Percentiles rank a stretch among this genome's conserved stretches.
These are phyloP conservation scores for Ophiocordyceps robertsii DNA, from an alignment of 2,329 filamentous ascomycete species.

Conservation along the genomic window DNA sequence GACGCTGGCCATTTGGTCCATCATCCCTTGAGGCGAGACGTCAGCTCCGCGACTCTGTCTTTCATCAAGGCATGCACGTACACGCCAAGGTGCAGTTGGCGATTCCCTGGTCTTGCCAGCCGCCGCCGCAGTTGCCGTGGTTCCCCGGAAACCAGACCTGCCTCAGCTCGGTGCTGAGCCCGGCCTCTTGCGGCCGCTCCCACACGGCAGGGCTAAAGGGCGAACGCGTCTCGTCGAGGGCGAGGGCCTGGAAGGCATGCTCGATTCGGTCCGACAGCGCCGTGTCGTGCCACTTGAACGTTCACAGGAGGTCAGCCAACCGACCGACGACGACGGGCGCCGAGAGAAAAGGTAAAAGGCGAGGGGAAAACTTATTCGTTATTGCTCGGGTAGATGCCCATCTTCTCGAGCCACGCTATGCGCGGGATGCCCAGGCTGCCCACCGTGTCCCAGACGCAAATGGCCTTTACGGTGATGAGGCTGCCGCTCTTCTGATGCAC, in stretches of 20 bases:
- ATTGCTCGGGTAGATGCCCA: conserved; percentile 31
- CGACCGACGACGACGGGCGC: neutral
- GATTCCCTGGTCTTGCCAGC: conserved; percentile 40
- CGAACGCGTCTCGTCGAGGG: conserved; percentile 40
- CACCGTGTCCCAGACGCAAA: conserved; percentile 34
- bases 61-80: conserved; percentile 9
- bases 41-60: neutral
- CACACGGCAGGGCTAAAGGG: conserved; percentile 43
- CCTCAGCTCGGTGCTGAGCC: conserved; percentile 27
- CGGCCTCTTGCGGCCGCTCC: conserved; percentile 28
- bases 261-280: conserved; percentile 37
- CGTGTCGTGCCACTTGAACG: conserved; percentile 40
- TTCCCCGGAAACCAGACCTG: conserved; percentile 57
- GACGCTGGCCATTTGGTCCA: conserved; percentile 39
- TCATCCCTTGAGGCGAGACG: conserved; percentile 32
- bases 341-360: neutral
- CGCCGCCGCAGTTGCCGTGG: conserved; percentile 59
- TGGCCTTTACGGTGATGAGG: conserved; percentile 29
- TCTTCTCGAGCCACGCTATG: conserved; percentile 28
- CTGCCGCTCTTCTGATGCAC: conserved; percentile 24
- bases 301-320: conserved; percentile 18
- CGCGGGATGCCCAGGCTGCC: conserved; percentile 31
- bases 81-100: conserved; percentile 25
- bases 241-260: conserved; percentile 46
- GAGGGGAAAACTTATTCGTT: conserved; percentile 27